phyloP scores from a whole-genome alignment of 306 rosid species.

The Pyrus bretschneideri region DNA sequence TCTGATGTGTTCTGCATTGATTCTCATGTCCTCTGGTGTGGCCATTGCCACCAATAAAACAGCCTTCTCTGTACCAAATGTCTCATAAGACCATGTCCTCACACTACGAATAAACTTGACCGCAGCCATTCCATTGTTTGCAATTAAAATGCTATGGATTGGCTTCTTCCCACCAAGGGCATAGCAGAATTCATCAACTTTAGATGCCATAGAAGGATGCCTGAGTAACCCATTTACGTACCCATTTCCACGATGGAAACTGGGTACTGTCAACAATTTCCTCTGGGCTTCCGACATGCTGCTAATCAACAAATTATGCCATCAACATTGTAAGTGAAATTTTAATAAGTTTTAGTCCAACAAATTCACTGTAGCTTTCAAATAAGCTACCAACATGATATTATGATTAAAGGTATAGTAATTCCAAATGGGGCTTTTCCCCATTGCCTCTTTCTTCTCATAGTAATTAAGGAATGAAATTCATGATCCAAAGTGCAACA shows the following conservation, averaged over 20 bases:
- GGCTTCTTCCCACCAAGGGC: conserved; percentile 92
- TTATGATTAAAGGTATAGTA: neutral
- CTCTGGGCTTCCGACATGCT: conserved; percentile 52
- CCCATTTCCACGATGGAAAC: conserved; percentile 51
- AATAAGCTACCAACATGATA: neutral
- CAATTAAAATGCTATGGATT: conserved; percentile 88
- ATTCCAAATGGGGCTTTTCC: neutral
- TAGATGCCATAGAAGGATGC: conserved; percentile 61
- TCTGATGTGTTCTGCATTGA: conserved; percentile 99
- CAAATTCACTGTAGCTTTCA: conserved; percentile 9
- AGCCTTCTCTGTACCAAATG: conserved; percentile 93
- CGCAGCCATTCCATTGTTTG: conserved; percentile 99
- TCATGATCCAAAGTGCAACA: neutral
- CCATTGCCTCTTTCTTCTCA: neutral
- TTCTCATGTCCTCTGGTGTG: conserved; percentile 99
- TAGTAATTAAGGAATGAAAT: neutral
- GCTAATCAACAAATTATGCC: conserved; percentile 18
- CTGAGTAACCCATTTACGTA: conserved; percentile 50
- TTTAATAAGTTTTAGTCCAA: neutral
- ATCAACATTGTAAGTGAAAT: conserved; percentile 14
- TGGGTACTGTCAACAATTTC: conserved; percentile 32
- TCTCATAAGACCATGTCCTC: conserved; percentile 94
- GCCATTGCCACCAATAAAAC: conserved; percentile 99
- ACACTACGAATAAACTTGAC: conserved; percentile 95
- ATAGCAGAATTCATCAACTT: conserved; percentile 64